phyloP scores from a whole-genome alignment of 805 yeast genomes.

The Kodamaea kaohsiungensis region DNA sequence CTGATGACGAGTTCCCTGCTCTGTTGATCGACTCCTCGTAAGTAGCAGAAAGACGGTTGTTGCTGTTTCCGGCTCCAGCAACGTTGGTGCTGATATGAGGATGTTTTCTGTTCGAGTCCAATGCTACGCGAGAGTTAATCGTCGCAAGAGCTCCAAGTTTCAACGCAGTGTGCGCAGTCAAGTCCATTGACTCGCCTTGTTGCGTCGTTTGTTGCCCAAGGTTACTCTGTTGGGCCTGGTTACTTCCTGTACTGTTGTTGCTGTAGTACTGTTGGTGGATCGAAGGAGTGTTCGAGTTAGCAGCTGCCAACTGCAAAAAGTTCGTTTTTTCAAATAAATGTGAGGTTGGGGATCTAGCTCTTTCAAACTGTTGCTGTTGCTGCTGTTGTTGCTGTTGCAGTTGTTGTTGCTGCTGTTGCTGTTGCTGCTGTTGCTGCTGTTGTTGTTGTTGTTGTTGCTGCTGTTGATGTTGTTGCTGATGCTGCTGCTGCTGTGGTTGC shows the following conservation, averaged over 20 bases:
- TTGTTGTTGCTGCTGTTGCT: slow-evolving; percentile 18
- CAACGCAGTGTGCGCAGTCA: slow-evolving; percentile 44
- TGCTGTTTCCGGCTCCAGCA: slow-evolving; percentile 16
- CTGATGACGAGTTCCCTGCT: slow-evolving; percentile 36
- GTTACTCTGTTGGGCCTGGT: slow-evolving; percentile 13
- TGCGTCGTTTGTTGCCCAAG: slow-evolving; percentile 1
- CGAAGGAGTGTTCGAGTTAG: slow-evolving; percentile 14
- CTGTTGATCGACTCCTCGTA: slow-evolving; percentile 41
- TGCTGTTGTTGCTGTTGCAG: slow-evolving; percentile 23
- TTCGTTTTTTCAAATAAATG: slow-evolving; percentile 46
- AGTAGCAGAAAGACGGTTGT: slow-evolving; percentile 14
- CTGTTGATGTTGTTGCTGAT: slow-evolving; percentile 22
- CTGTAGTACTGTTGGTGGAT: slow-evolving; percentile 13
- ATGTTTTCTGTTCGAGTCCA: slow-evolving; percentile 41
- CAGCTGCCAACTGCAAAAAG: slow-evolving; percentile 39
- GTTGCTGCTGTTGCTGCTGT: slow-evolving; percentile 12
- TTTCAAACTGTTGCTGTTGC: slow-evolving; percentile 30
- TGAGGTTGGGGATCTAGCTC: slow-evolving; percentile 41
- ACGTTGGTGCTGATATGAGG: slow-evolving; percentile 5
- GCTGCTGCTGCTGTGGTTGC: slow-evolving; percentile 17
- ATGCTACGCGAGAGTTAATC: slow-evolving; percentile 55
- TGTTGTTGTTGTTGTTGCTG: slow-evolving; percentile 25
- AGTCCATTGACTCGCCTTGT: slow-evolving; percentile 18
- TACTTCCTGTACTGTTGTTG: slow-evolving; percentile 3
- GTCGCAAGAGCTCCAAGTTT: slow-evolving; percentile 70